These are phyloP conservation scores for Talaromyces sp. DNA, from an alignment of 2,329 filamentous ascomycete genomes.

Conservation along the genomic window DNA sequence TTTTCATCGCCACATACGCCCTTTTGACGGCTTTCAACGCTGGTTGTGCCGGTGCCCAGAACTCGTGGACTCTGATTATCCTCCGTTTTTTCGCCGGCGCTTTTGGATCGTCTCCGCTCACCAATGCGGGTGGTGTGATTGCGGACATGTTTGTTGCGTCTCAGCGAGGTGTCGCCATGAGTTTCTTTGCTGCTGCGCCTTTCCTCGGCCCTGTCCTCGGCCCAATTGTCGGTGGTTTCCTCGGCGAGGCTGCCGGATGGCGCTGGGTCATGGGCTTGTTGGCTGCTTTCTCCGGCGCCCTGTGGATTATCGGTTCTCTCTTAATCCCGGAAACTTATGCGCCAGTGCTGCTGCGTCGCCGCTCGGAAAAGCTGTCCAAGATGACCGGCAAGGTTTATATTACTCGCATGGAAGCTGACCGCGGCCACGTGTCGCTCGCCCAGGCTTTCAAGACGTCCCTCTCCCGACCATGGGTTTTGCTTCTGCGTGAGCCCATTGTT, in stretches of 20 bases:
- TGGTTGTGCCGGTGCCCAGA: slow-evolving; percentile 53
- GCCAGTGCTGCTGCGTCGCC: slow-evolving; percentile 48
- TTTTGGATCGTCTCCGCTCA: slow-evolving; percentile 59
- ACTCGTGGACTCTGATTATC: slow-evolving; percentile 58
- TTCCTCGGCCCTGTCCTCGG: slow-evolving; percentile 63
- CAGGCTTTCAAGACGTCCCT: slow-evolving; percentile 46
- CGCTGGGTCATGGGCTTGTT: slow-evolving; percentile 64
- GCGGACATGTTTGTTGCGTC: slow-evolving; percentile 56
- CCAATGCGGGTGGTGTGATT: slow-evolving; percentile 59
- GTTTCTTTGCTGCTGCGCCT: slow-evolving; percentile 62
- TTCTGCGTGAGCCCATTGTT: slow-evolving; percentile 50
- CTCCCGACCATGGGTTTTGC: slow-evolving; percentile 44
- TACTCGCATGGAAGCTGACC: slow-evolving; percentile 36
- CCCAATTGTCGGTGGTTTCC: slow-evolving; percentile 64
- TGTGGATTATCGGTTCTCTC: slow-evolving; percentile 42
- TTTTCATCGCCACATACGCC: slow-evolving; percentile 30
- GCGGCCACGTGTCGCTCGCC: slow-evolving; percentile 37
- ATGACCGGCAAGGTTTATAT: slow-evolving; percentile 47
- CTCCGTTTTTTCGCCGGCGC: slow-evolving; percentile 63
- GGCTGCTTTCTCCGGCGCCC: slow-evolving; percentile 58
- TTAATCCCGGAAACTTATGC: slow-evolving; percentile 40
- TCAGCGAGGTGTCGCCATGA: slow-evolving; percentile 55
- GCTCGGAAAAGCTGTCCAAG: slow-evolving; percentile 46
- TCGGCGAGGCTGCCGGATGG: slow-evolving; percentile 62
- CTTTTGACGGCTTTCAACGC: slow-evolving; percentile 58